Evolutionary conservation across 2,329 filamentous ascomycete genomes (phyloP), one percentile per base, ranked within the genome.

Genomic region (Sclerotinia spermophila): DNA sequence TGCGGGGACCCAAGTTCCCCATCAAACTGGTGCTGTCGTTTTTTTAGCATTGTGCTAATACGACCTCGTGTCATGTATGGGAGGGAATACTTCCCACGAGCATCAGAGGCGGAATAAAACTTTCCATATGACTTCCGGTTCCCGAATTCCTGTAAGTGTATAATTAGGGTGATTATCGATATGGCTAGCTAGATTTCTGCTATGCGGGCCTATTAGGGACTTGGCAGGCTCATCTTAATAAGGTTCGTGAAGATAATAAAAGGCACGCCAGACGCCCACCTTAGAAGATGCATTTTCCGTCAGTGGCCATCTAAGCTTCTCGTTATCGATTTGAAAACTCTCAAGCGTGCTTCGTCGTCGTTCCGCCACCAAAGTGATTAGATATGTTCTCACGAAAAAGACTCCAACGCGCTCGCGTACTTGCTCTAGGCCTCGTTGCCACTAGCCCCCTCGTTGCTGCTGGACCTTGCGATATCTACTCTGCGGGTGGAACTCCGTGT

Each of bases 391-490:
- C 78, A 73, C 74, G 71, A 73, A 68, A 68, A 74, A 78, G 72
- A 64, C 42, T 78, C 40, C 72, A 79, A 71, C 78, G 76, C 66
- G 55, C 65, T 51, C 56, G 73, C 67, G 62, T 69, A 45, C 65
- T 77, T 17, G 73, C 74, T 53, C 59, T 81, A 17, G 77, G 79
- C 33, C 76, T 84, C 27, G 72, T 79, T 67, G 80, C 78, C 71
- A 76, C 79, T 3, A 74, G 77, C 69, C 79, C 82, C 11, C 76
- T 86, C 42, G 84, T 82, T 55, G 76, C 80, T 27, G 86, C 86
- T 53, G 87, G 82, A 19, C 87, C 88, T 13, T 90, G 87, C 74
- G 88, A 90, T 72, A 83, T 90, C 72, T 90, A 90, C 79, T 77
- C 83, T 1, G 82, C 83, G 0, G 87, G 86, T 0, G 83, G 83